Evolutionary conservation across 495 filamentous ascomycete genomes (phyloP).

Genomic region (Penicillium verhagenii): DNA sequence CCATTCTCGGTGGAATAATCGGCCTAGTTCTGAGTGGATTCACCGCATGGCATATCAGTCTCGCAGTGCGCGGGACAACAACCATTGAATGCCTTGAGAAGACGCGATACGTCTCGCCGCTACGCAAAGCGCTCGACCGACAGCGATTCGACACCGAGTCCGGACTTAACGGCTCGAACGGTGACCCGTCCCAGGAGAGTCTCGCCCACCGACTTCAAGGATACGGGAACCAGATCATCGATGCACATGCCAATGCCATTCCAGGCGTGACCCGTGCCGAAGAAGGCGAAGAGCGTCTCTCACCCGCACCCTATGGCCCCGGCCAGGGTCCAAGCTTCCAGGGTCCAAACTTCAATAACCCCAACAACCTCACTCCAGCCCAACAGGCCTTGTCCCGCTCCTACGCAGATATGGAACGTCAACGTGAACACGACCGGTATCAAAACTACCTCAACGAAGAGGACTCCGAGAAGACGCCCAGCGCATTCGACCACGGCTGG

Average conservation of each 20-base stretch:
- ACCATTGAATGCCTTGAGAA: conserved; percentile 96
- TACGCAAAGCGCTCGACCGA: conserved; percentile 66
- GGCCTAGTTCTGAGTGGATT: conserved; percentile 86
- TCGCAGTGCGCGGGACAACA: conserved; percentile 75
- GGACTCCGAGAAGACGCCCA: conserved; percentile 80
- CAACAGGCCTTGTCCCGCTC: conserved; percentile 53
- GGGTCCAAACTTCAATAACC: conserved; percentile 1
- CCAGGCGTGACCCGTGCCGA: conserved; percentile 76
- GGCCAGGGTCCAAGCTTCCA: conserved; percentile 16
- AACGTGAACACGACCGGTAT: conserved; percentile 72
- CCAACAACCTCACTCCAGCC: conserved; percentile 32
- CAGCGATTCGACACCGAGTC: conserved; percentile 48
- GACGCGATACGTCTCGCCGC: conserved; percentile 82
- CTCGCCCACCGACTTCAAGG: conserved; percentile 56
- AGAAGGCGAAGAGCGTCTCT: conserved; percentile 65
- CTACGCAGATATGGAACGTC: conserved; percentile 70
- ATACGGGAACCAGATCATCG: conserved; percentile 72
- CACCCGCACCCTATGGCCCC: conserved; percentile 27
- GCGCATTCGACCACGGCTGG: conserved; percentile 88
- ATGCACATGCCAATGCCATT: conserved; percentile 81
- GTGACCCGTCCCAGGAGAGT: conserved; percentile 59
- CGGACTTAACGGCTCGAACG: conserved; percentile 12
- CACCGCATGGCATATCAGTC: conserved; percentile 86
- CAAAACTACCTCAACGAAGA: conserved; percentile 85
- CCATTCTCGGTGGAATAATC: conserved; percentile 85